Evolutionary conservation across 352 stramenopile genomes (phyloP), one percentile per base, ranked within the genome.

Genomic region (Pythium aquatile): DNA sequence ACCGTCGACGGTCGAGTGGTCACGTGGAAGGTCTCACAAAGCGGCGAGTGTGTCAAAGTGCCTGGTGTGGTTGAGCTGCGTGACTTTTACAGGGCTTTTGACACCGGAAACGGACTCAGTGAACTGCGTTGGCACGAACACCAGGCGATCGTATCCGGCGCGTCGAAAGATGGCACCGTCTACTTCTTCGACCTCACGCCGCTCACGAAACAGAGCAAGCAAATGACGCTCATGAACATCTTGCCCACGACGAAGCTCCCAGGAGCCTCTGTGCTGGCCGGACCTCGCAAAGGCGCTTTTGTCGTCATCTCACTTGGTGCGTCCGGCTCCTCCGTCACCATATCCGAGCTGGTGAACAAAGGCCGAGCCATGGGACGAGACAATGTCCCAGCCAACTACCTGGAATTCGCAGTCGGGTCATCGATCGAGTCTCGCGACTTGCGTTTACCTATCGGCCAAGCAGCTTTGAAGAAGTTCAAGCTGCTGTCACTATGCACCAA

Each of bases 111-210:
- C 32, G 83, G 85, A 14, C 58, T 91, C 2, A 72, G 74, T 26
- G 83, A 94, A 30, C 63, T 94, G 26, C 84, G 74, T n/a, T 78
- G 87, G 9, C 81, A 92, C 42, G 56, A 63, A 9, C 72, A 85
- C 32, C 83, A 94, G 47, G 76, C 85, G 7, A 62, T 81, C 1
- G 73, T 89, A 48, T 87, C 70, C 14, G 81, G 74, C 11, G 63
- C 78, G 8, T 78, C 73, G 20, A 85, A 79, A 33, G 85, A 92
- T 39, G 85, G 85, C n/a, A 81, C 75, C 0, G 70, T 86, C 9
- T 91, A 83, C 64, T 84, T 92, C 46, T 86, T 90, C 42, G 81
- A 93, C 29, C 65, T 89, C 28, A 68, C 75, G 0, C 75, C 75
- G 13, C 48, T 92, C 28, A 61, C 82, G 4, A 68, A 74, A 9